Percentiles rank a stretch among this genome's conserved stretches.
Evolutionary conservation across 495 filamentous ascomycete genomes (phyloP).

Genomic region (Podospora didyma): DNA sequence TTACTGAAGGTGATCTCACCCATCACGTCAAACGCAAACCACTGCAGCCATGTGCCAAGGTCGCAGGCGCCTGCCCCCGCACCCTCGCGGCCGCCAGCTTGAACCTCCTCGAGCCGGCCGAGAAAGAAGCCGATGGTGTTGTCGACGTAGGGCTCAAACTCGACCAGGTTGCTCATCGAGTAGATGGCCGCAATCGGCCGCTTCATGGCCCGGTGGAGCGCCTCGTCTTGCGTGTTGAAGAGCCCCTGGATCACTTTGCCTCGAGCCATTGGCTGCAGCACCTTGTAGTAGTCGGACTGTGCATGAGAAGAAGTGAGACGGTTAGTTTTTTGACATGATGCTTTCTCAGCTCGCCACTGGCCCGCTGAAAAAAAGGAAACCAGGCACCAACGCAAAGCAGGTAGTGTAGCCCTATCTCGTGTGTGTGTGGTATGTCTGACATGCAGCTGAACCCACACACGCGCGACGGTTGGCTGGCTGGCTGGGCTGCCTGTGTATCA

Average conservation of each 20-base stretch:
- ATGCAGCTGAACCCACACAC: neutral
- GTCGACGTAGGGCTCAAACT: slow-evolving; percentile 14
- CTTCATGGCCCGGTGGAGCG: slow-evolving; percentile 14
- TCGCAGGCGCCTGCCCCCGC: neutral
- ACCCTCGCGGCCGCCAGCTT: neutral
- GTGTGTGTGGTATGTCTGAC: neutral
- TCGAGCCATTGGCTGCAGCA: slow-evolving; percentile 12
- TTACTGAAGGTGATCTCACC: slow-evolving; percentile 18
- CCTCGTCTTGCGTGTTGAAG: slow-evolving; percentile 24
- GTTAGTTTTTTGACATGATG: neutral
- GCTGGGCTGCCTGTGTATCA: neutral
- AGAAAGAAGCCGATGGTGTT: slow-evolving; percentile 11
- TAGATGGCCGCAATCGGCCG: slow-evolving; percentile 11
- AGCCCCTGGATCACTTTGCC: slow-evolving; percentile 14
- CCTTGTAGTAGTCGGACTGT: slow-evolving; percentile 14
- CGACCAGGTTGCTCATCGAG: slow-evolving; percentile 13
- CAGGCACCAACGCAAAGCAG: too few species aligned
- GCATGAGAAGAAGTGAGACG: neutral
- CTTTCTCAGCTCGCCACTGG: neutral
- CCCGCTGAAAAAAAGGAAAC: too few species aligned
- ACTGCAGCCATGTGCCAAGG: slow-evolving; percentile 16
- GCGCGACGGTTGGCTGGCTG: neutral
- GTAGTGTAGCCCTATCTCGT: too few species aligned
- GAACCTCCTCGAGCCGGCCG: slow-evolving; percentile 1
- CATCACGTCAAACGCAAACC: slow-evolving; percentile 22